Conservation (phyloP, 805 yeast genomes). For the Pichia deserticola region DNA sequence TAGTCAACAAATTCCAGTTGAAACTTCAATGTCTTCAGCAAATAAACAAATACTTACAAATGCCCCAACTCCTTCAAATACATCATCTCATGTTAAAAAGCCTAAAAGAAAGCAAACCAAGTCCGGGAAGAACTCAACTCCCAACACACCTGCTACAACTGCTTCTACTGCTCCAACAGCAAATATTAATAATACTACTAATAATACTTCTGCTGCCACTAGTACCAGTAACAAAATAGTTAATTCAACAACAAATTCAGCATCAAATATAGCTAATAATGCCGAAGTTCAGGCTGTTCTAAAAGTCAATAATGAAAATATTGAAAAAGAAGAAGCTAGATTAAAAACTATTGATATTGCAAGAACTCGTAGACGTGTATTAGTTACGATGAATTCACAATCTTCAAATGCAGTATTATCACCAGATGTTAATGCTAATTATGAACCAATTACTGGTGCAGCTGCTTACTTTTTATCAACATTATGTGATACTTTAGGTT, state of each 20-base stretch:
- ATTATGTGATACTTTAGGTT: constrained; percentile 41
- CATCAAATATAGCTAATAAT: not conserved
- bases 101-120: constrained; percentile 2
- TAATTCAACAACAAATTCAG: constrained; percentile 2
- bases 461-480: constrained; percentile 43
- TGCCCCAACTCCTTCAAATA: not conserved
- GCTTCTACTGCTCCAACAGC: constrained; percentile 8
- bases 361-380: constrained; percentile 38
- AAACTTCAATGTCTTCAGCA: not conserved
- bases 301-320: constrained; percentile 24
- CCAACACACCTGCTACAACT: constrained; percentile 6
- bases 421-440: not conserved
- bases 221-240: not conserved
- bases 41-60: not conserved
- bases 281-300: constrained; percentile 20
- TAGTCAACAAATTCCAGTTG: not conserved
- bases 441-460: constrained; percentile 34
- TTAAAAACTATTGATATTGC: constrained; percentile 31
- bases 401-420: not conserved
- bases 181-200: not conserved
- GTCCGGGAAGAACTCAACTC: not conserved
- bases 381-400: constrained; percentile 14
- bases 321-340: constrained; percentile 24
- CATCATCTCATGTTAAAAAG: not conserved
- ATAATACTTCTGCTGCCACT: not conserved